Base-by-base conservation (phyloP, 345 rosid genomes). In the Cardamine occulta region DNA sequence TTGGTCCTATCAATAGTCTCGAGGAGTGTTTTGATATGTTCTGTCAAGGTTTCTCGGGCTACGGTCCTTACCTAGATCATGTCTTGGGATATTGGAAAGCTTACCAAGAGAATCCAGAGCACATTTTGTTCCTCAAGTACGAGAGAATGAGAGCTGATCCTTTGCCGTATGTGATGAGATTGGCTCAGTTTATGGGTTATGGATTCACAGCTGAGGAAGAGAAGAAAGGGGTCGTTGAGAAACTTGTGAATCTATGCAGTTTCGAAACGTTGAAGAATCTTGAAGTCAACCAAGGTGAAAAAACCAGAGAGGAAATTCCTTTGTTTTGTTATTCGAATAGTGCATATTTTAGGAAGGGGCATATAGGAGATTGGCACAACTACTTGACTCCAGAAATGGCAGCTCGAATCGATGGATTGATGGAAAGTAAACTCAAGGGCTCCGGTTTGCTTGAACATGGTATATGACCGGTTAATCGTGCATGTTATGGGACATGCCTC, bases 351-450 rank as follows among this genome's bases (percentile, higher is more conserved):
- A 70, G 79, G 57, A 72, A 78, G 65, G 84, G 80, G 1, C 47
- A 52, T 13, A 80, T 77, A 2, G 84, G 86, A 56, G 86, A 75
- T 47, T 83, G 79, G 74, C 13, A 62, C n/a, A 72, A 60, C 47
- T 82, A 73, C 49, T 8, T 80, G 37, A 49, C 78, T 11, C 58
- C 52, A 0, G 68, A 74, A 48, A 83, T 80, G 86, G 77, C 28
- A 0, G 73, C 63, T 6, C 73, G 72, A 4, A 6, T 82, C 11
- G 72, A 63, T n/a, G 37, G 26, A 13, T 8, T 78, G 6, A 42
- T 54, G 24, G 60, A 42, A 8, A 53, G 52, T 14, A 70, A 61
- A n/a, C 42, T 82, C 1, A 34, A 42, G 9, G 79, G 76, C 0
- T 45, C 74, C 0, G 75, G 83, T 6, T 63, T 80, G 49, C 32